phyloP scores from a whole-genome alignment of 495 filamentous ascomycete species.

The Neurospora sp. region DNA sequence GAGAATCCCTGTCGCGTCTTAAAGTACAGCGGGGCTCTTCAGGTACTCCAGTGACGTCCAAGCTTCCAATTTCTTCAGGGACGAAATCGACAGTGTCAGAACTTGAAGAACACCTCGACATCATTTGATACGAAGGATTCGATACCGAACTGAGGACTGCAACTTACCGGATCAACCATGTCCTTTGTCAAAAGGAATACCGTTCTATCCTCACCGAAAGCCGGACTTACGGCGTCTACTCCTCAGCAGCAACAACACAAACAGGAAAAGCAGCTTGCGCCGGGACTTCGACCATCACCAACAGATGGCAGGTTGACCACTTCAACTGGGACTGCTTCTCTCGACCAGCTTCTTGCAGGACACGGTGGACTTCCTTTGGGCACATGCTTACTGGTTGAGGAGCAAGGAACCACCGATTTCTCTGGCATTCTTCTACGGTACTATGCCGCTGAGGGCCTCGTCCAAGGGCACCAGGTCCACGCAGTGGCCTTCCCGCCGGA shows the following conservation, averaged over 20 bases:
- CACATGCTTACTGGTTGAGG: constrained; percentile 71
- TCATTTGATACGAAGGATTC: not conserved
- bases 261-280: constrained; percentile 28
- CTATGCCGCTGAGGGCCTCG: constrained; percentile 86
- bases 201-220: constrained; percentile 43
- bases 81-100: not conserved
- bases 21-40: not conserved
- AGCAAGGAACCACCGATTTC: constrained; percentile 92
- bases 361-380: constrained; percentile 84
- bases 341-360: constrained; percentile 78
- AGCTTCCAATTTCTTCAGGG: not conserved
- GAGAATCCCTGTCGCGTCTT: not conserved
- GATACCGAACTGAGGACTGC: not conserved
- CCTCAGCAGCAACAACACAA: not conserved
- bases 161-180: constrained; percentile 38
- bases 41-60: not conserved
- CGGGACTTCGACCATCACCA: constrained; percentile 79
- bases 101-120: not conserved
- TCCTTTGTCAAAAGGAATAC: constrained; percentile 86
- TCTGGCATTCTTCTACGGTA: constrained; percentile 74
- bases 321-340: constrained; percentile 76
- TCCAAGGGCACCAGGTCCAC: constrained; percentile 85
- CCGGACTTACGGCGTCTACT: not conserved
- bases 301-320: constrained; percentile 81
- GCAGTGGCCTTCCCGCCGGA: constrained; percentile 66